Percentiles rank a stretch among this genome's conserved stretches.
Evolutionary conservation across 768 basidiomycete genomes (phyloP).

Genomic region (Lepiota brunneoincarnata): DNA sequence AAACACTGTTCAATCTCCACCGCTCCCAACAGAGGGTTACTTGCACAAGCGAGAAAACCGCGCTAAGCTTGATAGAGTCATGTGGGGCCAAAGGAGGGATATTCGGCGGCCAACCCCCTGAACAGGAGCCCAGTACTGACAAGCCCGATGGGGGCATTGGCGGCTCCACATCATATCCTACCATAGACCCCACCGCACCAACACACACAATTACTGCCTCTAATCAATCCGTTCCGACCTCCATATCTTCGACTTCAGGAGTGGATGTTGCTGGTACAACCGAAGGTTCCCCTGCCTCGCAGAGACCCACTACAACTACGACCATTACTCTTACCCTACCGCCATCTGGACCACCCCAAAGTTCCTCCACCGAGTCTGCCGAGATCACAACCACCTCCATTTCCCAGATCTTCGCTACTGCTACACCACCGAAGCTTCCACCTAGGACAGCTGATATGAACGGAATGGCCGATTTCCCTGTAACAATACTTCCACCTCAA

Average conservation of each 20-base stretch:
- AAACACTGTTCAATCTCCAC: neutral
- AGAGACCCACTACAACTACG: too few species aligned
- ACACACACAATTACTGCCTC: neutral
- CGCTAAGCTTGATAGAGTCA: conserved; percentile 40
- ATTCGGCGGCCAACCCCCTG: conserved; percentile 17
- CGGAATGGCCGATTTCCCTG: too few species aligned
- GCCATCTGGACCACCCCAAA: too few species aligned
- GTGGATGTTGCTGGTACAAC: too few species aligned
- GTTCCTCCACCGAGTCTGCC: conserved; percentile 12
- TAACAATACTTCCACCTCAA: conserved; percentile 28
- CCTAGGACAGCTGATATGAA: neutral
- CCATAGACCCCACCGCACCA: neutral
- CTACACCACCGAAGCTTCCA: neutral
- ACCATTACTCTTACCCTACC: too few species aligned
- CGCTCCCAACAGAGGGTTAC: conserved; percentile 33
- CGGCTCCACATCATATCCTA: neutral
- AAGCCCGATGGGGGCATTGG: neutral
- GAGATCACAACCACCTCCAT: conserved; percentile 9
- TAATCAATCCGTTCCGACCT: too few species aligned
- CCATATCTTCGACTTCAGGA: too few species aligned
- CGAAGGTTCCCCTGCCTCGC: too few species aligned
- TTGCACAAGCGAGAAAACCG: conserved; percentile 52
- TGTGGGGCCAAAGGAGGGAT: conserved; percentile 45
- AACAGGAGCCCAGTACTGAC: neutral
- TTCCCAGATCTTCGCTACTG: conserved; percentile 7